Evolutionary conservation across 106 monocot species (phyloP).

Genomic region (Dioscorea alata): DNA sequence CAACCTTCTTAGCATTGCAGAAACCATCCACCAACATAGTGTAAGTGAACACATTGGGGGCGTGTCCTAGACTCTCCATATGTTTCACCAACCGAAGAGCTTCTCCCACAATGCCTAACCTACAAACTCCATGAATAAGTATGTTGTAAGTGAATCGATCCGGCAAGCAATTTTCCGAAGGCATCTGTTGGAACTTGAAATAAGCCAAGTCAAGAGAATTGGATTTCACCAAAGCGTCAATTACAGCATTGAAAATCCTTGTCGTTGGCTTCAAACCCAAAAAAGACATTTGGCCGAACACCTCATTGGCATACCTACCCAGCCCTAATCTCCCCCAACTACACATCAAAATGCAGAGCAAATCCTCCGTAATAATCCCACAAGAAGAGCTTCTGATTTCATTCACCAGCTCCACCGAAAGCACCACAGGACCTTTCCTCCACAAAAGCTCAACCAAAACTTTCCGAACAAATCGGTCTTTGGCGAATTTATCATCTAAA

Average conservation of each 20-base stretch:
- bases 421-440: constrained; percentile 65
- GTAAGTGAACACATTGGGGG: constrained; percentile 78
- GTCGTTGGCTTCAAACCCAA: constrained; percentile 64
- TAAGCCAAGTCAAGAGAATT: constrained; percentile 79
- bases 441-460: constrained; percentile 42
- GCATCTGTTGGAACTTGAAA: constrained; percentile 90
- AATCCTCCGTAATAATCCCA: constrained; percentile 55
- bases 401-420: constrained; percentile 45
- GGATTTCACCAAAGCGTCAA: constrained; percentile 68
- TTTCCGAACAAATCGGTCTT: constrained; percentile 30
- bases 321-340: constrained; percentile 90
- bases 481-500: constrained; percentile 27
- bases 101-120: constrained; percentile 70
- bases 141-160: constrained; percentile 91
- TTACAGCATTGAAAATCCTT: constrained; percentile 66
- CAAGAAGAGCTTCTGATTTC: constrained; percentile 45
- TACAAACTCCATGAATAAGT: constrained; percentile 88
- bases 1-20: constrained; percentile 66
- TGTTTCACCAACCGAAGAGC: constrained; percentile 67
- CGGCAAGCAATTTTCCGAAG: constrained; percentile 62
- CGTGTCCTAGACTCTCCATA: constrained; percentile 50
- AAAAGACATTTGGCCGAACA: constrained; percentile 58
- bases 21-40: constrained; percentile 91
- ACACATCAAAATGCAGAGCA: constrained; percentile 54
- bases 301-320: constrained; percentile 61